Conservation (phyloP, 1,139 yeast species). For the Kazachstania sp. region DNA sequence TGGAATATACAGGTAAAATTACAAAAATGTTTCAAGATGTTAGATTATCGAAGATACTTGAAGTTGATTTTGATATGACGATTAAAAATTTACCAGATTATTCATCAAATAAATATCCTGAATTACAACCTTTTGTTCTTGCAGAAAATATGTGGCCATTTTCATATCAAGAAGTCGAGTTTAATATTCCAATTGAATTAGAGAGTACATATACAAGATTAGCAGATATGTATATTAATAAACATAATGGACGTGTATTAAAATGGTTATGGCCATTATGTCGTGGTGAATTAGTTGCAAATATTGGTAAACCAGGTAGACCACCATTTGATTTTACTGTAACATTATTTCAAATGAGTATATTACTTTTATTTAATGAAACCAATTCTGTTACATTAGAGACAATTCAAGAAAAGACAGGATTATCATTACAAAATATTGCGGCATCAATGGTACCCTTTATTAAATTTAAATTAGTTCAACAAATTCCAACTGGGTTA, state of each 20-base stretch:
- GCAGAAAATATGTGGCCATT: conserved; percentile 93
- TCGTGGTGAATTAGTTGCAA: conserved; percentile 88
- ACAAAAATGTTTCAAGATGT: conserved; percentile 96
- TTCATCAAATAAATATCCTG: conserved; percentile 39
- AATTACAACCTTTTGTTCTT: conserved; percentile 66
- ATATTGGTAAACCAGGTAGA: conserved; percentile 70
- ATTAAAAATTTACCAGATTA: conserved; percentile 33
- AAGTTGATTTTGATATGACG: conserved; percentile 51
- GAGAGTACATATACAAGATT: conserved; percentile 57
- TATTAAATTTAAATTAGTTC: conserved; percentile 66
- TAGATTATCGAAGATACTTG: conserved; percentile 75
- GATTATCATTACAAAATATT: conserved; percentile 54
- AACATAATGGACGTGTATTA: conserved; percentile 81
- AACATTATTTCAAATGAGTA: conserved; percentile 79
- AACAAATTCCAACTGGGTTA: conserved; percentile 52
- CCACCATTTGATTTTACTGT: conserved; percentile 78
- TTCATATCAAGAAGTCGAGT: conserved; percentile 37
- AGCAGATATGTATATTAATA: conserved; percentile 57
- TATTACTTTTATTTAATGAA: conserved; percentile 65
- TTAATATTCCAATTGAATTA: conserved; percentile 57
- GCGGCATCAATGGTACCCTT: conserved; percentile 73
- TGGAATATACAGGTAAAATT: conserved; percentile 88
- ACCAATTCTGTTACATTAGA: conserved; percentile 47
- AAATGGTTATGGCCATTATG: conserved; percentile 96
- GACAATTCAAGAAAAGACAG: conserved; percentile 60